Evolutionary conservation across 768 basidiomycete genomes (phyloP), one percentile per base, ranked within the genome.

Genomic region (Rhodotorula graminis): DNA sequence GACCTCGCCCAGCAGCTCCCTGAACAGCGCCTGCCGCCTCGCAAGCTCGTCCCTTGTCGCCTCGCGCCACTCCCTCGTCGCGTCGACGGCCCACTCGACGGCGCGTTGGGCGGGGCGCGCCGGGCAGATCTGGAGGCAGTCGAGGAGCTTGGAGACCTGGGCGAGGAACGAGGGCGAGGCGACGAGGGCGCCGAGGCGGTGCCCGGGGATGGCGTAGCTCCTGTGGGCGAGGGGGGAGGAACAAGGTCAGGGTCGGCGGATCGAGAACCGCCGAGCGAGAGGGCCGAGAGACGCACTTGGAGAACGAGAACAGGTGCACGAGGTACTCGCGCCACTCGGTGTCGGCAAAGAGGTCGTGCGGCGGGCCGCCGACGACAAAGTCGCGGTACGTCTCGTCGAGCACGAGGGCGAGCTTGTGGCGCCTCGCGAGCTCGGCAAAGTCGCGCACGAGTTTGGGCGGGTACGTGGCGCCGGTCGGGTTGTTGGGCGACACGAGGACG

Each of bases 351-450:
- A 89, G 82, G 47, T 75, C 71, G 77, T 90, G 89, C 0, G 89
- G 87, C n/a, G 37, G 37, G 37, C 82, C 80, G 76, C 10, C 81
- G 11, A 81, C 77, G 56, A 88, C 82, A 77, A 93, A 92, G 79
- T 93, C 91, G 21, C 91, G 85, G 80, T 94, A 94, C 2, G 92
- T 93, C 81, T 92, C 91, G 80, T 94, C 92, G n/a, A 94, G 61
- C 50, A 93, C 84, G 33, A 93, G 84, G 0, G 90, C 88, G 27
- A 92, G 77, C 2, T 84, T 82, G 40, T 83, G 80, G 63, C 84
- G 81, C 31, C 78, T 81, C 0, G 90, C 89, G 6, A 93, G 84
- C 0, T 82, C 74, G 4, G 85, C 85, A 74, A 92, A 93, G 10
- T 85, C 81, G 0, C 82, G 79, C 37, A 93, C 80, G 11, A 90